phyloP scores from a whole-genome alignment of 176 grass and related monocot genomes.

The Dactylis glomerata region DNA sequence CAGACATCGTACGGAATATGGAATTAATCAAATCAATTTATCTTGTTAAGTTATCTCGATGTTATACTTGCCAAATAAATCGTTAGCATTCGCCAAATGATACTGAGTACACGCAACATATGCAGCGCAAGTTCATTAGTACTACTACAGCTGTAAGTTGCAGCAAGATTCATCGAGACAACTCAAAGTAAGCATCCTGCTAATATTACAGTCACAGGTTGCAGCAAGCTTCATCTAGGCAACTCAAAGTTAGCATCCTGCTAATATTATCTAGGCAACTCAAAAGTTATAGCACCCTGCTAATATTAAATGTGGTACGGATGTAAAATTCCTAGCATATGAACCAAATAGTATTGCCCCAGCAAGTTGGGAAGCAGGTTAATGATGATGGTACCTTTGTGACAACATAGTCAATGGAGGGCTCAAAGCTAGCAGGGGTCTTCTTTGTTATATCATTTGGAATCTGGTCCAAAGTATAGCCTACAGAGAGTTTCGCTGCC shows the following conservation, averaged over 20 bases:
- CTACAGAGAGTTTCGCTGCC: constrained; percentile 92
- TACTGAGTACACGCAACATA: not conserved
- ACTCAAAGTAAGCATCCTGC: too few relatives aligned
- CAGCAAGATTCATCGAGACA: not conserved
- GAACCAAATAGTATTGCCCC: not conserved
- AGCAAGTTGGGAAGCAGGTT: constrained; percentile 12
- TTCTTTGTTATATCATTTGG: constrained; percentile 99
- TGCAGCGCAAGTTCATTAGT: not conserved
- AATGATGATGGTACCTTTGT: constrained; percentile 60
- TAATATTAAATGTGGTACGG: not conserved
- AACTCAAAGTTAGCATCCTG: too few relatives aligned
- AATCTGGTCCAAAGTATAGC: constrained; percentile 94
- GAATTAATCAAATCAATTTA: not conserved
- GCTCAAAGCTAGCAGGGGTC: constrained; percentile 98
- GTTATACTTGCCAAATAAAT: not conserved
- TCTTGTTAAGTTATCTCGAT: not conserved
- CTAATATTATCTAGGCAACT: not conserved
- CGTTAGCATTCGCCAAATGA: not conserved
- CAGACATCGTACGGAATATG: not conserved
- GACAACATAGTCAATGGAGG: constrained; percentile 97
- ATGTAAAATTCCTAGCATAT: not conserved
- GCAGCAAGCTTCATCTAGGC: not conserved
- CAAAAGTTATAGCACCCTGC: too few relatives aligned
- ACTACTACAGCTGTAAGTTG: too few relatives aligned
- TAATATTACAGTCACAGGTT: not conserved